Base-by-base conservation (phyloP, 2,329 filamentous ascomycete genomes). In the Aspergillus sp. region DNA sequence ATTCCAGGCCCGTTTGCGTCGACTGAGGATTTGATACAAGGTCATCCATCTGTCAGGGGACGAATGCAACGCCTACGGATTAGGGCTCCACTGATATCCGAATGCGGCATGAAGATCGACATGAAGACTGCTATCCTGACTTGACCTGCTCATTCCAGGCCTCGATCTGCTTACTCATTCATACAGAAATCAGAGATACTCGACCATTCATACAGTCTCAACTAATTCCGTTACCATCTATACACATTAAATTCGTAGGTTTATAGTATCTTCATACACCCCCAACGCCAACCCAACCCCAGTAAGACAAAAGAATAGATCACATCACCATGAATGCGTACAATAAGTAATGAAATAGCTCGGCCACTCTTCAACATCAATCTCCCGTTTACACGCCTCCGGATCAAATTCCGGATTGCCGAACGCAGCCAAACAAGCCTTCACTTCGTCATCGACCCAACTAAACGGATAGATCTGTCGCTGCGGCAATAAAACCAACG, bases 311-410 rank as follows among this genome's bases (percentile, higher is more conserved):
- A 20, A 20, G 3, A 36, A 4, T 36, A 36, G 32, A 36, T 12
- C 32, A 36, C 11, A 46, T 58, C 54, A 67, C 65, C 65, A 67
- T 3, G 63, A 60, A 59, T 67, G 65, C 12, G 65, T 67, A 57
- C 65, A 67, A 47, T 67, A 67, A 3, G 65, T 67, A 55, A 67
- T 67, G 24, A 67, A 67, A 49, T 67, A 67, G 52, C 65, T 67
- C 22, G 65, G 65, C 65, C 65, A 67, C n/a, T 58, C 63, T 7
- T 67, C 65, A 45, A 67, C 60, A 47, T 62, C 55, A 55, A 67
- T 64, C 14, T 58, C 14, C 20, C 58, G 20, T 42, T 67, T 67
- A 47, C 65, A 67, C 52, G 54, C 57, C 31, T 64, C 65, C 1
- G 65, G 55, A 56, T 67, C 58, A 47, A 67, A 67, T 9, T 52